Base-by-base conservation (phyloP, 2,329 filamentous ascomycete genomes). In the Trichophyton rubrum region DNA sequence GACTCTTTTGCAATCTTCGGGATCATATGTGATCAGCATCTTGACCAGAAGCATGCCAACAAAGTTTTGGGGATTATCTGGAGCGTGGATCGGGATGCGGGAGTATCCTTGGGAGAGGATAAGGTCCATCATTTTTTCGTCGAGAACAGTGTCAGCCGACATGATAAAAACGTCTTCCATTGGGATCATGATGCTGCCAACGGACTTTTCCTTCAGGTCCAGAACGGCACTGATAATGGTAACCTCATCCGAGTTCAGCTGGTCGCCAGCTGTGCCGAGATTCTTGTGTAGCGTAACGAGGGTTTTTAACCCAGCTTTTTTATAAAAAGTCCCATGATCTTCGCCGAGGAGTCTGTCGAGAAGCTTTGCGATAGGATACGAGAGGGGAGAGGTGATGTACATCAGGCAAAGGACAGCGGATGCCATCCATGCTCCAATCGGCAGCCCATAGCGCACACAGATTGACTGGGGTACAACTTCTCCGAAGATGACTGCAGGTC, bases 21-120 rank as follows among this genome's bases (percentile, higher is more conserved):
- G 93, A 66, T 99, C 93, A 72, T 99, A 99, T 0, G 93, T 97
- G 69, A 99, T 99, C 63, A 99, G 82, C 70, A 97, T 97, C 79
- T 99, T 99, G 72, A 99, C 93, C 8, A 99, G 79, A 5, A 99
- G 83, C 92, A 99, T 99, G 64, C 93, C 93, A 33, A 97, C 87
- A 74, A 96, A 99, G 72, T 99, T 92, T 61, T 83, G 83, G 0
- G 83, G 79, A 68, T 91, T 95, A 62, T 90, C 88, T 0, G 90
- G 85, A 43, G 90, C 86, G 70, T 96, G 89, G 62, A 99, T 95
- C 2, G 93, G 93, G 65, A 99, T 97, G 62, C 93, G 82, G 11
- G 93, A 97, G 74, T 97, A 99, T 53, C 93, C 93, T 56, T 91
- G 90, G 0, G 89, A 90, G 6, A 97, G 80, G 61, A 99, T 96